These are phyloP conservation scores for Botryotinia narcissicola DNA, from an alignment of 2,329 filamentous ascomycete genomes.

Conservation along the genomic window DNA sequence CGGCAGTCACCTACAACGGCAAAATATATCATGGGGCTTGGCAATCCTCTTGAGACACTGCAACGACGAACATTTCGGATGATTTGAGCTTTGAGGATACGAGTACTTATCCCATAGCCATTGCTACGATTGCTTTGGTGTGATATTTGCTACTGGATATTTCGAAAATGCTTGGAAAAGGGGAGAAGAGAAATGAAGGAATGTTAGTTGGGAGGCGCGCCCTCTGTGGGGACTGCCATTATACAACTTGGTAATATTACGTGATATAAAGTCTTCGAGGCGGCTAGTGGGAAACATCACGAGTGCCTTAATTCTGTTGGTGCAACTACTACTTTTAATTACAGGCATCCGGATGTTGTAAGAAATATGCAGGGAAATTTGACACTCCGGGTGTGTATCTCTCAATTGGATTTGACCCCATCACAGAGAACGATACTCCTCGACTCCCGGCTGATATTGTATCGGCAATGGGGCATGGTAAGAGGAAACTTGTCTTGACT, in stretches of 20 bases:
- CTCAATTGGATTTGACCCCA: slow-evolving; percentile 21
- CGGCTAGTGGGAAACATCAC: slow-evolving; percentile 38
- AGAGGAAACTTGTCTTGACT: slow-evolving; percentile 19
- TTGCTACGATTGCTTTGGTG: too few species aligned
- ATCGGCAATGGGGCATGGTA: slow-evolving; percentile 3
- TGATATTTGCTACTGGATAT: slow-evolving; percentile 21
- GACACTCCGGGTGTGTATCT: slow-evolving; percentile 21
- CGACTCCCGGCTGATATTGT: slow-evolving; percentile 19
- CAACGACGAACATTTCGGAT: neutral
- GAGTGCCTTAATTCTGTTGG: slow-evolving; percentile 42
- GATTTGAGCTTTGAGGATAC: neutral
- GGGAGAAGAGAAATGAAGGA: slow-evolving; percentile 25
- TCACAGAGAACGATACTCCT: slow-evolving; percentile 16
- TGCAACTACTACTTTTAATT: slow-evolving; percentile 45
- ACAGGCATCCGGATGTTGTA: slow-evolving; percentile 27
- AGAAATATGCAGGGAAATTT: slow-evolving; percentile 20
- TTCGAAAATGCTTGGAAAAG: slow-evolving; percentile 18
- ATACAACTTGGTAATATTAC: slow-evolving; percentile 45
- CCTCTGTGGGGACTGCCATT: slow-evolving; percentile 34
- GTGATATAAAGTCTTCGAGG: slow-evolving; percentile 43
- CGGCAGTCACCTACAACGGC: neutral
- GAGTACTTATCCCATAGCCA: neutral
- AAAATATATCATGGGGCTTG: neutral
- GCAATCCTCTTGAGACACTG: neutral
- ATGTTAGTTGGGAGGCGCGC: slow-evolving; percentile 38